Evolutionary conservation across 2,329 filamentous ascomycete genomes (phyloP), one percentile per base, ranked within the genome.

Genomic region (Cladorrhinum sp.): DNA sequence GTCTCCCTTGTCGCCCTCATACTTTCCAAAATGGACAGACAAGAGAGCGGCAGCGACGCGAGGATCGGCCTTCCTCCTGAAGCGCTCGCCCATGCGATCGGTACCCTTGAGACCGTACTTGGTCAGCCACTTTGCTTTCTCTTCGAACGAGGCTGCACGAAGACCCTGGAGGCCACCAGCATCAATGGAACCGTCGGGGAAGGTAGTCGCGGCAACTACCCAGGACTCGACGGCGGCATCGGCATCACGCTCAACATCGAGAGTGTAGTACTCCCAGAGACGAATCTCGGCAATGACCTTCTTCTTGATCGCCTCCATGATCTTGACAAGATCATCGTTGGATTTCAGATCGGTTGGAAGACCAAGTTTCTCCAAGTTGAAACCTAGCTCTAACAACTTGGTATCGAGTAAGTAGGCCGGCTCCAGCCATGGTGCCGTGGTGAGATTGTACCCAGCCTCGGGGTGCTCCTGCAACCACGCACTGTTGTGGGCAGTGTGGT

Each of bases 401-500:
- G 82, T 82, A 68, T 88, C 85, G 3, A 88, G 79, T 57, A 85
- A 74, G 66, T 83, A 86, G 2, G 87, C 87, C 9, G 86, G 80
- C 70, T 88, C 82, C 14, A 90, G 75, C 85, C 86, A 89, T 0
- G 95, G 95, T 0, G 95, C 93, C 0, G 94, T 98, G 46, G 87
- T 87, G 65, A 96, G 80, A 73, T 96, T 99, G 81, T 99, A 99
- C 16, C 95, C 95, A 50, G 92, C 90, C 69, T 99, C 95, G 0
- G 96, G 95, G 71, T 99, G 94, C 62, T 96, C 89, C 72, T 96
- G 83, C 10, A 99, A 83, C 95, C 95, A 99, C 69, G 89, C 85
- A 75, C 90, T 96, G 76, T 98, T 98, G 78, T 97, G 86, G 6
- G 95, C 94, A 3, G 95, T 99, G 77, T 99, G 95, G 72, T 99